Conservation (phyloP, 139 green algal species). For the Trebouxia sp. region DNA sequence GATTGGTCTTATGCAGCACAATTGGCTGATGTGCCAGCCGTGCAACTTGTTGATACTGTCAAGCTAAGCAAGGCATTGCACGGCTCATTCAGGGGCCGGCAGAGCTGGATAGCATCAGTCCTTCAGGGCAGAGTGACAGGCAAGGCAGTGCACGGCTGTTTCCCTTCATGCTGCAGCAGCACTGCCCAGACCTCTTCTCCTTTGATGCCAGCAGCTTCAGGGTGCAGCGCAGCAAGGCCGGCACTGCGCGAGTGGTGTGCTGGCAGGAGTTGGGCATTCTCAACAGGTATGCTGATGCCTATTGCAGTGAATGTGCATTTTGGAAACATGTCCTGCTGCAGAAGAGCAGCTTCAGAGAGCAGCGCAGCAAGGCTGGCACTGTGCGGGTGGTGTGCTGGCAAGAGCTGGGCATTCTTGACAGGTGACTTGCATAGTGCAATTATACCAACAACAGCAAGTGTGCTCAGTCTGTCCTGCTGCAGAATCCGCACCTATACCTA, state of each 20-base stretch:
- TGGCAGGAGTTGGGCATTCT: conserved; percentile 69
- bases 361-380: conserved; percentile 69
- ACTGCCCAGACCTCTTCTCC: conserved; percentile 62
- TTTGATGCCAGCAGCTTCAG: conserved; percentile 56
- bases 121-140: neutral
- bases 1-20: too few species aligned
- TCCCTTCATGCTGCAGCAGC: conserved; percentile 60
- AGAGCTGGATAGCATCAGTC: neutral
- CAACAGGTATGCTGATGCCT: too few species aligned
- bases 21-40: too few species aligned
- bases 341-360: conserved; percentile 49
- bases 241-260: conserved; percentile 69
- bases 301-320: neutral
- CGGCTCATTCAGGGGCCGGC: neutral
- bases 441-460: neutral
- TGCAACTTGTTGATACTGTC: too few species aligned
- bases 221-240: conserved; percentile 70
- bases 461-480: neutral
- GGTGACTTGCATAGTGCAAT: conserved; percentile 15
- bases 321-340: neutral
- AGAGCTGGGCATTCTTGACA: conserved; percentile 71
- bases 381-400: conserved; percentile 65
- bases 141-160: conserved; percentile 41
- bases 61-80: neutral
- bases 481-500: too few species aligned